Evolutionary conservation across 2,329 filamentous ascomycete genomes (phyloP), one percentile per base, ranked within the genome.

Genomic region (Alternaria sp.): DNA sequence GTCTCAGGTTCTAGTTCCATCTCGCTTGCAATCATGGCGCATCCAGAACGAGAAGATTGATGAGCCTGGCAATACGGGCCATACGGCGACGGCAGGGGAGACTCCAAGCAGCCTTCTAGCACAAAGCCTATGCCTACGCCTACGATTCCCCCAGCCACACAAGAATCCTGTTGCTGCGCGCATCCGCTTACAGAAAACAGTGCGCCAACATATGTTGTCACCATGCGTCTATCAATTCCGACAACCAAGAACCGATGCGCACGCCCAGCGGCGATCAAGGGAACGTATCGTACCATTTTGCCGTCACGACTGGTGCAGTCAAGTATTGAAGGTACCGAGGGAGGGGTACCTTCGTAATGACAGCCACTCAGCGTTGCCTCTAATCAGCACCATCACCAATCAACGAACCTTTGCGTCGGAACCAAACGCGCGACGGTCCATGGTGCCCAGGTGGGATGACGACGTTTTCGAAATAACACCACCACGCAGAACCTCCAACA

Each of bases 1-100:
- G 68, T 70, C 68, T 68, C 68, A 68, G 26, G 45, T 61, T 54
- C 15, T 45, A 49, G 47, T 56, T 70, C 71, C 58, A 61, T 58
- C 54, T 57, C 56, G 43, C 50, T 63, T 63, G 45, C 61, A 37
- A 28, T 37, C n/a, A 41, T 44, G 56, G 50, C 57, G 51, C 33
- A 56, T 45, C 43, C 37, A 55, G 33, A 49, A 46, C 26, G 10
- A 43, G 23, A 25, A 26, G 18, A 43, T 37, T 55, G 25, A 37
- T 30, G 43, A 60, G 46, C 47, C 44, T 49, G 41, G 25, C 43
- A 55, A 47, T 47, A 50, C 56, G 60, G 14, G 15, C 28, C 14
- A 53, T 37, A 41, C 49, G 30, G 12, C 23, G 30, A 41, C 37
- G 37, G 37, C 37, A 41, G 37, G 37, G 37, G 37, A 41, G 28